phyloP scores from a whole-genome alignment of 345 rosid genomes.

The Populus ilicifolia region DNA sequence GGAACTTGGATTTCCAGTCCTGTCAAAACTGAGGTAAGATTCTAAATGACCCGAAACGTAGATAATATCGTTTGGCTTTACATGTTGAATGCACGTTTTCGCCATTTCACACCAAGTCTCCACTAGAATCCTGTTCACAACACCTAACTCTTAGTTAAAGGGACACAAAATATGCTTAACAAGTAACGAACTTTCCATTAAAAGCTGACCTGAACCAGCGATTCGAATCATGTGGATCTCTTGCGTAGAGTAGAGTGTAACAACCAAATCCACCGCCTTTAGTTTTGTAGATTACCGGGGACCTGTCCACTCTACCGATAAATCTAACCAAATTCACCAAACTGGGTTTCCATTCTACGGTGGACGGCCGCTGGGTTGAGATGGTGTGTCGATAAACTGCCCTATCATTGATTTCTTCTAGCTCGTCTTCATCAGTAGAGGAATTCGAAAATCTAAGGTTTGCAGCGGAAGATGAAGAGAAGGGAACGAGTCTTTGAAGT shows the following conservation, averaged over 20 bases:
- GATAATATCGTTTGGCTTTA: slow-evolving; percentile 53
- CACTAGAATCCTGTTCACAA: slow-evolving; percentile 44
- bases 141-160: neutral
- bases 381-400: slow-evolving; percentile 44
- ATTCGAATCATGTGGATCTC: slow-evolving; percentile 25
- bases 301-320: slow-evolving; percentile 48
- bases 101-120: slow-evolving; percentile 48
- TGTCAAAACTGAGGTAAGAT: slow-evolving; percentile 22
- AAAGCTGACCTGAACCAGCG: slow-evolving; percentile 45
- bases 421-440: slow-evolving; percentile 29
- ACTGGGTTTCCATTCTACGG: slow-evolving; percentile 20
- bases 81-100: slow-evolving; percentile 39
- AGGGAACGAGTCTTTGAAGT: slow-evolving; percentile 11
- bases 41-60: slow-evolving; percentile 56
- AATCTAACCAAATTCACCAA: slow-evolving; percentile 47
- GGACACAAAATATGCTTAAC: neutral
- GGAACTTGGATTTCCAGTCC: slow-evolving; percentile 22
- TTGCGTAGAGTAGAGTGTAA: slow-evolving; percentile 39
- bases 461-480: slow-evolving; percentile 17
- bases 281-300: slow-evolving; percentile 20
- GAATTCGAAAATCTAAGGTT: slow-evolving; percentile 24
- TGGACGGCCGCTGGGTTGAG: slow-evolving; percentile 53
- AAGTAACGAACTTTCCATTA: neutral
- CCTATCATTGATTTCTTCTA: slow-evolving; percentile 30
- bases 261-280: slow-evolving; percentile 31